Conservation (phyloP, 1,284 basidiomycete genomes). For the Cerioporus squamosus region DNA sequence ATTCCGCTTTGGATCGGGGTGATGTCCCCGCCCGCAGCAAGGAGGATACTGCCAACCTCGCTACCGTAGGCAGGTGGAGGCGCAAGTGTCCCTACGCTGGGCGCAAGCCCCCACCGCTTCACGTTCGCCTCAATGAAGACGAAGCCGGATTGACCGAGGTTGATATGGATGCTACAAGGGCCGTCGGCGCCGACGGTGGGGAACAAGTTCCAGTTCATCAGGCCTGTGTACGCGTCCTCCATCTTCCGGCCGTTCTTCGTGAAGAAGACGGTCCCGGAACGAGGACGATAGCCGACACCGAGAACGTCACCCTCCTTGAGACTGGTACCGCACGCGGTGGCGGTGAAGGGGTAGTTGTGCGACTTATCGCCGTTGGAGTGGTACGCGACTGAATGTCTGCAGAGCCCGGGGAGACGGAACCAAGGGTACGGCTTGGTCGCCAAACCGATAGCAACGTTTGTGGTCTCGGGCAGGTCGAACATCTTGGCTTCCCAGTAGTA, state of each 20-base stretch:
- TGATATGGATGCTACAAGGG: slow-evolving; percentile 93
- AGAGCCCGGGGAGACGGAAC: slow-evolving; percentile 90
- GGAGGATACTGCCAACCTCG: slow-evolving; percentile 90
- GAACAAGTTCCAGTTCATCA: slow-evolving; percentile 91
- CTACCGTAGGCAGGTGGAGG: slow-evolving; percentile 96
- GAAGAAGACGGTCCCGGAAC: slow-evolving; percentile 96
- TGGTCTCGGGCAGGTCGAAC: slow-evolving; percentile 89
- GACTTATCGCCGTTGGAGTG: slow-evolving; percentile 98
- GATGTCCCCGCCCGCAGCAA: slow-evolving; percentile 83
- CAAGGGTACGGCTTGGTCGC: slow-evolving; percentile 95
- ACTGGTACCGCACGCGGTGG: slow-evolving; percentile 82
- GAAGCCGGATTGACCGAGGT: slow-evolving; percentile 94
- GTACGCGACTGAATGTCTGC: slow-evolving; percentile 93
- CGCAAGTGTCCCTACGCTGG: slow-evolving; percentile 92
- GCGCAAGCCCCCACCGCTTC: slow-evolving; percentile 97
- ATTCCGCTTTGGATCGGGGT: slow-evolving; percentile 41
- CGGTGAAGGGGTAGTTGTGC: slow-evolving; percentile 96
- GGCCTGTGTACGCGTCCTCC: slow-evolving; percentile 91
- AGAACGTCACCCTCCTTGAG: slow-evolving; percentile 95
- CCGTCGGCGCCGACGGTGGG: slow-evolving; percentile 95
- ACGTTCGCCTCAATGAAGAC: slow-evolving; percentile 99
- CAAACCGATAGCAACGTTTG: slow-evolving; percentile 86
- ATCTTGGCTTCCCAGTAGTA: slow-evolving; percentile 99
- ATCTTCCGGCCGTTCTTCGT: slow-evolving; percentile 94
- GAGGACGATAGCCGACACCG: slow-evolving; percentile 91